Conservation (phyloP, 1,139 yeast species). For the Nakaseomyces sp. region DNA sequence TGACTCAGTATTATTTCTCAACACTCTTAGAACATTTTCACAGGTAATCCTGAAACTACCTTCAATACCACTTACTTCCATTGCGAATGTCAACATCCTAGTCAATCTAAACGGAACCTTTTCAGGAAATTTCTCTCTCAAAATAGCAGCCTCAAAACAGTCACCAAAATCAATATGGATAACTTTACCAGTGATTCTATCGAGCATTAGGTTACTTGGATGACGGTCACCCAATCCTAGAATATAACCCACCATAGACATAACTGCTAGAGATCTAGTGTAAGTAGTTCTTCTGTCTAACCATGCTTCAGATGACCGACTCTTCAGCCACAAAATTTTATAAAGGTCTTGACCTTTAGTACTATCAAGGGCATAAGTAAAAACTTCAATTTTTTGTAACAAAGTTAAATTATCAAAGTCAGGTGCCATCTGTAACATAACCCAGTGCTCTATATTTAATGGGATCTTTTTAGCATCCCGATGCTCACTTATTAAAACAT, state of each 20-base stretch:
- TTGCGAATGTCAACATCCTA: constrained; percentile 93
- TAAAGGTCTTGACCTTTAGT: constrained; percentile 95
- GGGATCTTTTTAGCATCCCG: constrained; percentile 86
- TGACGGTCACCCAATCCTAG: constrained; percentile 96
- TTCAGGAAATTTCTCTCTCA: constrained; percentile 95
- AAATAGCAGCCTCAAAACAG: constrained; percentile 95
- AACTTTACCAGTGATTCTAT: constrained; percentile 88
- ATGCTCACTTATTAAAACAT: constrained; percentile 82
- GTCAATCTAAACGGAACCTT: constrained; percentile 98
- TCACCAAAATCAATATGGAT: constrained; percentile 98
- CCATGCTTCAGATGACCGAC: constrained; percentile 96
- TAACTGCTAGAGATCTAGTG: constrained; percentile 90
- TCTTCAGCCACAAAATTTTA: constrained; percentile 91
- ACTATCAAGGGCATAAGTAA: constrained; percentile 90
- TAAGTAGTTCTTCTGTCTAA: constrained; percentile 92
- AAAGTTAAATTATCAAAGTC: constrained; percentile 86
- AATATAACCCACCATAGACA: constrained; percentile 98
- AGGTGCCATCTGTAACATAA: constrained; percentile 97
- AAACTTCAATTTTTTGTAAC: constrained; percentile 89
- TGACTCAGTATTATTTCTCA: constrained; percentile 89
- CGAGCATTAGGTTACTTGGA: constrained; percentile 94
- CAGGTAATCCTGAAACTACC: constrained; percentile 95
- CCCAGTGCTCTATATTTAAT: constrained; percentile 86
- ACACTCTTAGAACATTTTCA: constrained; percentile 92
- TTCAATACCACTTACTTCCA: constrained; percentile 98